Percentiles rank a stretch among this genome's conserved stretches.
Evolutionary conservation across 108 stramenopile species (phyloP).

Genomic region (Aurantiochytrium sp.): DNA sequence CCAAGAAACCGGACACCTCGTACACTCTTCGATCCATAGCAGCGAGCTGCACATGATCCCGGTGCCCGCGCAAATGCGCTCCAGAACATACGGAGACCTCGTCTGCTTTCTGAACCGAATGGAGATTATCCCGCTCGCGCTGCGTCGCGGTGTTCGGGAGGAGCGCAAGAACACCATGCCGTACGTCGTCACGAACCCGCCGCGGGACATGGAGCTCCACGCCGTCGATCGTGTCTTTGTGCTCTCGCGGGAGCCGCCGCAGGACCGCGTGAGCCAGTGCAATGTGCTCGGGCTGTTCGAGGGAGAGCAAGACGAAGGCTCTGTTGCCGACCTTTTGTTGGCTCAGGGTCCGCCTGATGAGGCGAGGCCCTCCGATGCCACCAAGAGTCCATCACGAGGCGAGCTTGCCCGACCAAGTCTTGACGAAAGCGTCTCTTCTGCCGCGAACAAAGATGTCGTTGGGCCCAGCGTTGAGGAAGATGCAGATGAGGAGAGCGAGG

Average conservation of each 20-base stretch:
- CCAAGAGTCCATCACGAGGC: no score
- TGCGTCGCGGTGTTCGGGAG: neutral
- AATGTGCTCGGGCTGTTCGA: neutral
- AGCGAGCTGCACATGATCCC: slow-evolving; percentile 7
- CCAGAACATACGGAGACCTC: neutral
- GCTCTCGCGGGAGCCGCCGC: neutral
- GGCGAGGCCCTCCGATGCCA: no score
- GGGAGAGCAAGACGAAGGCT: no score
- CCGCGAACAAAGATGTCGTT: no score
- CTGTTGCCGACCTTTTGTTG: no score
- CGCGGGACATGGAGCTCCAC: neutral
- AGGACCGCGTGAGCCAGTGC: neutral
- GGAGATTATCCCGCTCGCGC: neutral
- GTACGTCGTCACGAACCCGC: slow-evolving; percentile 21
- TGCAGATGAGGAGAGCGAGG: no score
- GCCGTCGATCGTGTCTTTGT: neutral
- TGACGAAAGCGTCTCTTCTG: no score
- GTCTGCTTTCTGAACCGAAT: neutral
- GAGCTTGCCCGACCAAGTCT: no score
- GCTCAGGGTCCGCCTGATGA: no score
- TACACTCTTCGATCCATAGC: neutral
- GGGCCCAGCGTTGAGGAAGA: no score
- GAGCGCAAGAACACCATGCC: neutral
- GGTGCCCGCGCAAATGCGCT: neutral
- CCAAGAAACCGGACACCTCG: neutral